phyloP scores from a whole-genome alignment of 306 rosid species.

The Lathyrus aphaca region DNA sequence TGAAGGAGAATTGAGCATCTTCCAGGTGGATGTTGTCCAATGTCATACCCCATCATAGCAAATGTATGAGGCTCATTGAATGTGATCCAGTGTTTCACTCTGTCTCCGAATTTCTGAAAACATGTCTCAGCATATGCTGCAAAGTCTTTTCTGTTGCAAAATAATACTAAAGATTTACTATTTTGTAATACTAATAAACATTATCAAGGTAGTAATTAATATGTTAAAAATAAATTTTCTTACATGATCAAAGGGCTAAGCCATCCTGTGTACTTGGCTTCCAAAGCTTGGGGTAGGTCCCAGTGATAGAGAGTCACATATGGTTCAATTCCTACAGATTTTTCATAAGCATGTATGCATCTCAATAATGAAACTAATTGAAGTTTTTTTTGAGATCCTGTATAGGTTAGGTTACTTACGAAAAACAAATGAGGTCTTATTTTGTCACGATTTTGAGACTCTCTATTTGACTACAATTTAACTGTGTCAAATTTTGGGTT shows the following conservation, averaged over 20 bases:
- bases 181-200: background rate
- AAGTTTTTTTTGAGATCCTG: background rate
- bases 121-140: slow-evolving; percentile 73
- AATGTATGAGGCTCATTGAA: slow-evolving; percentile 92
- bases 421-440: too few relatives aligned
- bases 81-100: slow-evolving; percentile 93
- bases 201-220: background rate
- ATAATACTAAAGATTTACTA: background rate
- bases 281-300: slow-evolving; percentile 93
- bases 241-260: slow-evolving; percentile 76
- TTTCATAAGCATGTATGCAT: background rate
- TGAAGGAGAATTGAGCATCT: slow-evolving; percentile 74
- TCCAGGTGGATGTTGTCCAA: slow-evolving; percentile 83
- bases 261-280: slow-evolving; percentile 87
- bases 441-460: too few relatives aligned
- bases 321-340: slow-evolving; percentile 68
- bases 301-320: slow-evolving; percentile 93
- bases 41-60: slow-evolving; percentile 73
- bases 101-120: slow-evolving; percentile 84
- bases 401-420: too few relatives aligned
- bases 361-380: background rate
- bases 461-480: too few relatives aligned
- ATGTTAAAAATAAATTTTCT: background rate
- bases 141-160: slow-evolving; percentile 68
- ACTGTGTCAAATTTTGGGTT: too few relatives aligned